Conservation (phyloP, 306 rosid species). For the Cucumis melo region DNA sequence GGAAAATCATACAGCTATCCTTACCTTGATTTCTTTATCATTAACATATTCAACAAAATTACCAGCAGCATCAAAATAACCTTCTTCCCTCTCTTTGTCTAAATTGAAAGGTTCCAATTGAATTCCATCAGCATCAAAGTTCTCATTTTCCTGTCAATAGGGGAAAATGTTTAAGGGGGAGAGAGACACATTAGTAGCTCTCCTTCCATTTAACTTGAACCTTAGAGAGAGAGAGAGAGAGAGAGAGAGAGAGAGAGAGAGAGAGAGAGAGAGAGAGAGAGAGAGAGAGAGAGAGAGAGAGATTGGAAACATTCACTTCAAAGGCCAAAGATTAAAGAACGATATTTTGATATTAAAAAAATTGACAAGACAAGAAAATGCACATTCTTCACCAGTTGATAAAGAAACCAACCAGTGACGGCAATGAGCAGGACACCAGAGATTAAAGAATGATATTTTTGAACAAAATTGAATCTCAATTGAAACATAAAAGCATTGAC, state of each 20-base stretch:
- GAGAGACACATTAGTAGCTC: background rate
- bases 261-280: background rate
- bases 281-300: background rate
- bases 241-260: no score
- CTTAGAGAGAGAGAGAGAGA: no score
- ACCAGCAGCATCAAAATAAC: slow-evolving; percentile 71
- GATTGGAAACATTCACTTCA: background rate
- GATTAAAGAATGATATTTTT: background rate
- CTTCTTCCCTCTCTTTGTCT: slow-evolving; percentile 83
- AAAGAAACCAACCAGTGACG: background rate
- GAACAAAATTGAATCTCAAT: background rate
- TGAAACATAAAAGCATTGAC: background rate
- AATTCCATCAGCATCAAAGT: slow-evolving; percentile 67
- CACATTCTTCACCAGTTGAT: background rate
- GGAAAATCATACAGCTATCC: background rate
- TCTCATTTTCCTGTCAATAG: slow-evolving; percentile 10
- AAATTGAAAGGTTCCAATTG: slow-evolving; percentile 89
- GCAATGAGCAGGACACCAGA: background rate
- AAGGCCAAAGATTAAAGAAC: no score
- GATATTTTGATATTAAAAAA: no score
- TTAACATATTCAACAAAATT: slow-evolving; percentile 73
- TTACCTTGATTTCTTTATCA: slow-evolving; percentile 41
- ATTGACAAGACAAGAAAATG: no score
- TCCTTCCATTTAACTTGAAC: background rate
- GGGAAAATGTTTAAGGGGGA: background rate